Base-by-base conservation (phyloP, 2,329 filamentous ascomycete species). In the Fusarium abutilonis region DNA sequence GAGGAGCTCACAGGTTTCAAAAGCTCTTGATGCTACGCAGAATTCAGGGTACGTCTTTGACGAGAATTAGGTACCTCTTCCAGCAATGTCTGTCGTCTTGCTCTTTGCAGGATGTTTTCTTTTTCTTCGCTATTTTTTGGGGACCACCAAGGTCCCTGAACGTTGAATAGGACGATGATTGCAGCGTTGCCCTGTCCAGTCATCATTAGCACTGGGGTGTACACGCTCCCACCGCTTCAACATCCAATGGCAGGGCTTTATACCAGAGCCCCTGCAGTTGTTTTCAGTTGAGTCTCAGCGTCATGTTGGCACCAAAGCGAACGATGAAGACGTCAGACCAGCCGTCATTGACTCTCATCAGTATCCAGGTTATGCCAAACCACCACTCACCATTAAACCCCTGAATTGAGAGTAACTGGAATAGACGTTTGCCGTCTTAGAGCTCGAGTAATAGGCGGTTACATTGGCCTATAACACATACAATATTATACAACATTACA, bases 131-230 rank as follows among this genome's bases (percentile, higher is more conserved):
- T 19, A 14, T 41, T 13, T 60, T 43, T 39, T 31, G 14, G 7
- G 52, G 19, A 4, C 19, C 41, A 51, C 45, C 56, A 41, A 52
- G 28, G 40, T 23, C 55, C 40, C 29, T 39, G 41, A 40, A 44
- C 46, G 42, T 40, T 34, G 47, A 54, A 52, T 63, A 45, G 43
- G 42, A 51, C 56, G 51, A 46, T 60, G 26, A 34, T 49, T 57
- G 48, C 65, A 58, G 62, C 47, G 44, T 68, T 52, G 42, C 46
- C 46, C 44, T 46, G 38, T 56, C 46, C 63, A 14, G 35, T 64
- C 44, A 46, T 40, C 52, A 48, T 52, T 51, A 58, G 56, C 57
- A 63, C 46, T 43, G 9, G 38, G 23, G 19, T 44, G n/a, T 14
- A 34, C 31, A 13, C 36, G 36, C 36, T 36, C 36, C 19, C 32